Evolutionary conservation across 768 basidiomycete species (phyloP), one percentile per base, ranked within the genome.

Genomic region (Candolleomyces eurysporus): DNA sequence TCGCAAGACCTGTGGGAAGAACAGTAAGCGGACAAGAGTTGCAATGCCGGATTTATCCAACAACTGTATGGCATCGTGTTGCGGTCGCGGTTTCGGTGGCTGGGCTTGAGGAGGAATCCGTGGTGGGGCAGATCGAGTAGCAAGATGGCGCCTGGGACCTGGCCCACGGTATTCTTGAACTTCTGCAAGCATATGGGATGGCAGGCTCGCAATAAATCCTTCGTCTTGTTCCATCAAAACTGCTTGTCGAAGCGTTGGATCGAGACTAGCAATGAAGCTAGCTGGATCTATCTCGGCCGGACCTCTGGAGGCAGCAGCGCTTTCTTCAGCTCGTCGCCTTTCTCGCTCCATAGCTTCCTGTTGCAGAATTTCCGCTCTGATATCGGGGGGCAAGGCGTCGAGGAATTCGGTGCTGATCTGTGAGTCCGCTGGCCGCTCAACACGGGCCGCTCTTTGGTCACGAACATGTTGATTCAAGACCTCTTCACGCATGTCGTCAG

Each of bases 401-500:
- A 99, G 83, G 75, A 99, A 99, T 76, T 99, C 97, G 1, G 88
- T 72, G 73, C 92, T 96, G 73, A 99, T 96, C 68, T 92, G 89
- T 0, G 94, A 94, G 66, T 94, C 94, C 17, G 84, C 79, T 39
- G 85, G 90, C 50, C 85, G 82, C 71, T 90, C 90, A 59, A 88
- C 78, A 69, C 87, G 81, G 4, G 93, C 87, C 11, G 91, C 87
- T 45, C 90, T 88, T 62, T 89, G 92, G 67, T 98, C 97, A 9
- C 95, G 89, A 66, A 98, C 88, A 69, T 99, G 96, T 69, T 99
- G 97, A 68, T 96, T 95, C 57, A 99, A 82, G 40, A 99, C 94
- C 70, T 99, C 97, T 71, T 97, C 96, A 55, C 97, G 87, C 90
- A 99, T 98, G 65, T 98, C 96, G 70, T 99, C 97, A 0, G 97